Conservation (phyloP, 2,329 filamentous ascomycete genomes). For the Sporothrix pseudoabietina region DNA sequence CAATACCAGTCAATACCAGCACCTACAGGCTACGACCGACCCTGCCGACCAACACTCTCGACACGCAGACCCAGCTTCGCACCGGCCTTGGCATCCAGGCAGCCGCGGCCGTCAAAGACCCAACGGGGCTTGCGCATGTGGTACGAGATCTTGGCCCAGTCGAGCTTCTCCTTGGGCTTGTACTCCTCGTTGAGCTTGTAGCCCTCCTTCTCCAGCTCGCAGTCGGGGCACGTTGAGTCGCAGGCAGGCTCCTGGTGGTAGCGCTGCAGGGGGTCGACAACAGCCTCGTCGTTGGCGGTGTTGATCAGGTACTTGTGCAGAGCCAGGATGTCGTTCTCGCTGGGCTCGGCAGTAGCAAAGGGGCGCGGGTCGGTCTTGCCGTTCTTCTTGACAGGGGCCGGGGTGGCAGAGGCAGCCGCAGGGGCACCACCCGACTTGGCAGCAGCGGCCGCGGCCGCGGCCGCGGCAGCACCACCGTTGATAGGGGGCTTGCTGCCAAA, state of each 20-base stretch:
- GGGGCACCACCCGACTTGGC: slow-evolving; percentile 33
- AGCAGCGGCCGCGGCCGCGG: slow-evolving; percentile 33
- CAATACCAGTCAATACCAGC: not conserved
- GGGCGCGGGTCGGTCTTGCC: slow-evolving; percentile 52
- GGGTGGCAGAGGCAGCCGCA: not conserved
- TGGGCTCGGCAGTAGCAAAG: slow-evolving; percentile 44
- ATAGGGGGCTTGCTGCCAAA: slow-evolving; percentile 46
- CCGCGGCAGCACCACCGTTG: slow-evolving; percentile 31
- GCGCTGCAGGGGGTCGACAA: slow-evolving; percentile 50
- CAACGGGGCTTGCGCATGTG: slow-evolving; percentile 57
- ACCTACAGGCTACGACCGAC: slow-evolving; percentile 31
- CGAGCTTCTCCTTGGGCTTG: slow-evolving; percentile 51
- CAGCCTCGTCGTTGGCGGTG: slow-evolving; percentile 37
- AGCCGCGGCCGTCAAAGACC: slow-evolving; percentile 60
- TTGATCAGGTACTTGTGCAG: slow-evolving; percentile 53
- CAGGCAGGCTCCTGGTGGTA: slow-evolving; percentile 52
- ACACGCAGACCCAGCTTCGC: slow-evolving; percentile 55
- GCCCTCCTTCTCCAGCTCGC: slow-evolving; percentile 41
- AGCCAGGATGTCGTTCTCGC: slow-evolving; percentile 51
- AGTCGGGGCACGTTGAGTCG: slow-evolving; percentile 53
- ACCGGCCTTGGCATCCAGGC: slow-evolving; percentile 54
- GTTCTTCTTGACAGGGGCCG: slow-evolving; percentile 34
- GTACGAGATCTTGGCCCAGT: slow-evolving; percentile 55
- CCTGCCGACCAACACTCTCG: slow-evolving; percentile 55
- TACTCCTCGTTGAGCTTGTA: slow-evolving; percentile 43